Conservation (phyloP, 305 asterid species). For the Andrographis paniculata region DNA sequence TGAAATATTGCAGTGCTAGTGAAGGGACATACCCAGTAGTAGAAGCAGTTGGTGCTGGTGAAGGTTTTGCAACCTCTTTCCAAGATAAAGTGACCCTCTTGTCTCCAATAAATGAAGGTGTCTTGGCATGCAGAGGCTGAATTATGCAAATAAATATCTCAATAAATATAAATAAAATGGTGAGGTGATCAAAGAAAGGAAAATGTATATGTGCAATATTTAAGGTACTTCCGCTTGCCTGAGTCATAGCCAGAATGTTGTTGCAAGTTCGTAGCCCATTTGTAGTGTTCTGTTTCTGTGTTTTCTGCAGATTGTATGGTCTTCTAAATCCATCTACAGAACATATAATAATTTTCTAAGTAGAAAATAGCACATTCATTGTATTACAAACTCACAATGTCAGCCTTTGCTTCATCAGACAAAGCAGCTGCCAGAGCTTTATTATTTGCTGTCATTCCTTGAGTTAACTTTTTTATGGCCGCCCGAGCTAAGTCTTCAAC, state of each 20-base stretch:
- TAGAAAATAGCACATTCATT: constrained; percentile 5
- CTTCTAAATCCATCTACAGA: constrained; percentile 6
- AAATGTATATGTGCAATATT: constrained; percentile 12
- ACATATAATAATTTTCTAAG: constrained; percentile 12
- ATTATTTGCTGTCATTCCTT: constrained; percentile 67
- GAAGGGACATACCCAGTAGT: constrained; percentile 50
- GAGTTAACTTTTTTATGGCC: constrained; percentile 68
- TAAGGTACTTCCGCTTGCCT: constrained; percentile 35
- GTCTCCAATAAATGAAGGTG: constrained; percentile 87
- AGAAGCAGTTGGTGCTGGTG: constrained; percentile 35
- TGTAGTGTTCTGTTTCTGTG: constrained; percentile 65
- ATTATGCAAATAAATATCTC: constrained; percentile 1
- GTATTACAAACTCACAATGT: constrained; percentile 52
- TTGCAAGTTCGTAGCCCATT: constrained; percentile 84
- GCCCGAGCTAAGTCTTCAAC: constrained; percentile 80
- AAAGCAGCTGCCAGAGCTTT: constrained; percentile 60
- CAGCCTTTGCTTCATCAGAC: constrained; percentile 80
- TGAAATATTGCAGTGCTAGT: not conserved
- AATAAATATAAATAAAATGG: not conserved
- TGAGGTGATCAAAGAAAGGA: constrained; percentile 17
- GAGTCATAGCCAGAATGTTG: constrained; percentile 82
- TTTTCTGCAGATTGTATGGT: constrained; percentile 49
- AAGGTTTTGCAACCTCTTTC: constrained; percentile 67
- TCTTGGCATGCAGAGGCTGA: constrained; percentile 82
- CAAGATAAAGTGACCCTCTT: constrained; percentile 69